Base-by-base conservation (phyloP, 2,329 filamentous ascomycete genomes). In the Rutstroemia sydowiana region DNA sequence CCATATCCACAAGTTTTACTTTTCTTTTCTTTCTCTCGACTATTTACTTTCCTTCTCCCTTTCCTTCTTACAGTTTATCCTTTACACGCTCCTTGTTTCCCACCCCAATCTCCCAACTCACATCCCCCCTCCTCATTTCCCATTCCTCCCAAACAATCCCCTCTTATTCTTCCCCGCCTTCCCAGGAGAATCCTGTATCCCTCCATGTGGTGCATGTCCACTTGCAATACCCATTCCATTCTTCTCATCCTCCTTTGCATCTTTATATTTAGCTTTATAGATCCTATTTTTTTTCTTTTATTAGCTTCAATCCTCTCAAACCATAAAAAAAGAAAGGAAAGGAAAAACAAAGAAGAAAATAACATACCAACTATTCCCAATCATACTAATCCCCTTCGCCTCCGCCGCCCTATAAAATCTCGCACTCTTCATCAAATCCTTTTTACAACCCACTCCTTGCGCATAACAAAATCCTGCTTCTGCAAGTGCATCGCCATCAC, bases 401-500 rank as follows among this genome's bases (percentile, higher is more conserved):
- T 95, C 93, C 5, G 93, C 93, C 73, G 85, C 78, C 20, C 93
- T 84, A 68, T 97, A 97, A 63, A 93, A 89, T 55, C 82, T 87
- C 54, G 93, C 92, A 45, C 88, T 92, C 72, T 91, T 96, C 74
- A 90, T 96, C 66, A 96, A 74, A 66, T 97, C 88, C 71, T 97
- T 98, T 75, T 93, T 95, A 68, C 88, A 95, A 4, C 93, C 93
- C 48, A 95, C 75, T 8, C 91, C 93, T 66, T 97, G 84, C 1
- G 90, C 88, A 65, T 97, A 98, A 72, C 92, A 98, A 70, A 93
- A 97, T 14, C 91, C 93, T 7, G 93, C 88, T 71, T 98, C 93
- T 7, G 90, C 86, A 54, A 98, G 76, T 20, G 93, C 93, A 71
- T 98, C 93, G 5, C 87, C 84, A 70, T 98, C 93, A 31, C 93